A percentile compares a stretch with the other conserved stretches of the same genome.
Conservation (phyloP, 1,284 basidiomycete genomes). For the Thecaphora frezii region DNA sequence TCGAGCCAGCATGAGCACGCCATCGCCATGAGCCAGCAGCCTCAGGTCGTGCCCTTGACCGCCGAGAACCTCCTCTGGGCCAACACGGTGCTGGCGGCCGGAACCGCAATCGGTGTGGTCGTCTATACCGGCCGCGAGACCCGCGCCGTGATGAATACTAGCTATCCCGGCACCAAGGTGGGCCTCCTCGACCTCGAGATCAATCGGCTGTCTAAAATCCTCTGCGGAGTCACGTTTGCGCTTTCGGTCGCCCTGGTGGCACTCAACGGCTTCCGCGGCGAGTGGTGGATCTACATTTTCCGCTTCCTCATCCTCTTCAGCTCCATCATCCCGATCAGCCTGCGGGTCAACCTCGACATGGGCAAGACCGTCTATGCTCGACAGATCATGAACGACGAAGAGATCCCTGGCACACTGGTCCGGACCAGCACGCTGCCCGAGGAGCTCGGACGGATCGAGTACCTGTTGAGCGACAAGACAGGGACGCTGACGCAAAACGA, state of each 20-base stretch:
- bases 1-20: constrained; percentile 19
- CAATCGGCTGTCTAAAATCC: constrained; percentile 93
- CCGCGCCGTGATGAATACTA: constrained; percentile 98
- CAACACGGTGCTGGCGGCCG: constrained; percentile 94
- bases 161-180: constrained; percentile 91
- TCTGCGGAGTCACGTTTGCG: constrained; percentile 89
- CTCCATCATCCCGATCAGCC: constrained; percentile 97
- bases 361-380: constrained; percentile 97
- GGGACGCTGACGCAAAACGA: constrained; percentile 97
- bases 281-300: constrained; percentile 95
- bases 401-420: constrained; percentile 94
- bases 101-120: constrained; percentile 86
- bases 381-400: constrained; percentile 87
- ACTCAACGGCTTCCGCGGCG: constrained; percentile 90
- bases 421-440: constrained; percentile 95
- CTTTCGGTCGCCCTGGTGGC: constrained; percentile 89
- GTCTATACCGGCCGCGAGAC: constrained; percentile 94
- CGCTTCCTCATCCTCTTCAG: constrained; percentile 97
- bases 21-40: constrained; percentile 60
- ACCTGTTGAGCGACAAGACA: constrained; percentile 94
- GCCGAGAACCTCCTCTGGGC: constrained; percentile 96
- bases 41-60: constrained; percentile 61
- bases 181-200: constrained; percentile 92
- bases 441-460: constrained; percentile 93
- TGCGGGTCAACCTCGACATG: constrained; percentile 98